Conservation (phyloP, 371 early-diverging fungal species). For the Basidiobolus meristosporus region DNA sequence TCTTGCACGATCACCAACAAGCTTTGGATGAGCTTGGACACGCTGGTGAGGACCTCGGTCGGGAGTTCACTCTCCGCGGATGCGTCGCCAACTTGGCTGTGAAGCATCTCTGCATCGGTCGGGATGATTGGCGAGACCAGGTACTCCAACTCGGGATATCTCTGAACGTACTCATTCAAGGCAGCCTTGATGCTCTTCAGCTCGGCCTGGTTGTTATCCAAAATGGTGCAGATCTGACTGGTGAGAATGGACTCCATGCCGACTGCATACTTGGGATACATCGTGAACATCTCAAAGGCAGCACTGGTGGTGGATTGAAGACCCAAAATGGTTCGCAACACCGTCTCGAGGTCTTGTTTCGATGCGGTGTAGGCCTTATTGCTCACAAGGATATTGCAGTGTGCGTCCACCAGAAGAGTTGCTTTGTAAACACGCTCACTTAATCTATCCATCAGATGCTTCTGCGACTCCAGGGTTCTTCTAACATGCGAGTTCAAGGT, state of each 20-base stretch:
- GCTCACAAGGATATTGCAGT: too few relatives aligned
- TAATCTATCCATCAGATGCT: conserved; percentile 16
- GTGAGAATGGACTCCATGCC: neutral
- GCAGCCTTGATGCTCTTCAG: neutral
- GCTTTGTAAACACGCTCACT: too few relatives aligned
- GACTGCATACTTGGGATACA: conserved; percentile 1
- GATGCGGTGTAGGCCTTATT: too few relatives aligned
- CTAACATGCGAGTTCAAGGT: conserved; percentile 7
- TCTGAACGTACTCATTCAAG: neutral
- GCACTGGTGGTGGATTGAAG: too few relatives aligned
- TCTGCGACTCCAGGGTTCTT: conserved; percentile 16
- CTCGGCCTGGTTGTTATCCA: neutral
- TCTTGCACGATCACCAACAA: conserved; percentile 2
- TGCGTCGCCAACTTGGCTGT: neutral
- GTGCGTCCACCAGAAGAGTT: too few relatives aligned
- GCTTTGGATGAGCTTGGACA: conserved; percentile 2
- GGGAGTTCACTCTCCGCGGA: neutral
- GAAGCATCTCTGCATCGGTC: neutral
- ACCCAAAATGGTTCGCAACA: too few relatives aligned
- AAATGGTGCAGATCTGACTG: neutral
- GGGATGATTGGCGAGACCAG: conserved; percentile 1
- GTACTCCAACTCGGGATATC: conserved; percentile 1
- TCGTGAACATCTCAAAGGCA: neutral
- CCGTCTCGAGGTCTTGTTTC: too few relatives aligned
- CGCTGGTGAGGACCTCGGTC: neutral